Conservation (phyloP, 106 monocot species). For the Dendrobium catenatum region DNA sequence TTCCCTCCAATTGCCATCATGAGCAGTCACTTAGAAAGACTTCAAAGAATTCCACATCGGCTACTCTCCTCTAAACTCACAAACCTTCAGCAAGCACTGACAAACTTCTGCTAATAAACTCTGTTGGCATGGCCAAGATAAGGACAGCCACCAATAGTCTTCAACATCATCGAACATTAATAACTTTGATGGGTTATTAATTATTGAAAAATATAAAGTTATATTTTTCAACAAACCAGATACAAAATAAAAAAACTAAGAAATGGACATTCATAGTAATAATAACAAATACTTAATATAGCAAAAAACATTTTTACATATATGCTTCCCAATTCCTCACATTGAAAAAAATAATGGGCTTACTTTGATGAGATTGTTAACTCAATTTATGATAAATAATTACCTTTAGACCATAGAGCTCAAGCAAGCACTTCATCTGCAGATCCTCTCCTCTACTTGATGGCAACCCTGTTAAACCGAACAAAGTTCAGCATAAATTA, state of each 20-base stretch:
- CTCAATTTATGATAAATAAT: neutral
- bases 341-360: neutral
- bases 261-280: neutral
- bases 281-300: neutral
- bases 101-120: no score
- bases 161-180: neutral
- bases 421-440: conserved; percentile 96
- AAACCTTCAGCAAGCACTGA: no score
- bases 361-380: neutral
- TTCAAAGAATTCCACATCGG: no score
- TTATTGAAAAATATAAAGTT: neutral
- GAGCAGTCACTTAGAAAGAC: no score
- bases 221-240: neutral
- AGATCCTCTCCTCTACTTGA: conserved; percentile 86
- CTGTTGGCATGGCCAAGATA: no score
- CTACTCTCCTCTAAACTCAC: no score
- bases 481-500: neutral
- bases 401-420: conserved; percentile 97
- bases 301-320: neutral
- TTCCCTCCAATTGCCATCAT: no score
- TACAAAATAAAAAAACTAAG: neutral
- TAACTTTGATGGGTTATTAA: neutral
- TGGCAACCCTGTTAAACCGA: conserved; percentile 51
- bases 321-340: neutral
- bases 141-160: no score